Conservation (phyloP, 495 filamentous ascomycete genomes). For the Tirmania nivea region DNA sequence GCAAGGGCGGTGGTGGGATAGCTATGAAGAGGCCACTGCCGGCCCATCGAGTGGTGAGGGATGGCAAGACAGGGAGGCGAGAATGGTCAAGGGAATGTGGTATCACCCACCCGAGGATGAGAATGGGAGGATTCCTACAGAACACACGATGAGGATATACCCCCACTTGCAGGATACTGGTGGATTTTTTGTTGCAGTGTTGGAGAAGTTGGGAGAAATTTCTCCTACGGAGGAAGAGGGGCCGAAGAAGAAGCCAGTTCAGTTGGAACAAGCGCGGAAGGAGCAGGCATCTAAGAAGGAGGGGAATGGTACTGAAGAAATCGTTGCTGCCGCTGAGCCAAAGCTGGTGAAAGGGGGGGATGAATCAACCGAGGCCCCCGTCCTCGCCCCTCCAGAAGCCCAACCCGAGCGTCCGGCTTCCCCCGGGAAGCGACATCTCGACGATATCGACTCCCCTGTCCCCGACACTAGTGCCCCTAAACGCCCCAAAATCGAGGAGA, state of each 20-base stretch:
- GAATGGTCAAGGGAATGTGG: slow-evolving; percentile 65
- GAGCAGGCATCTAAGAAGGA: slow-evolving; percentile 8
- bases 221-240: slow-evolving; percentile 51
- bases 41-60: slow-evolving; percentile 7
- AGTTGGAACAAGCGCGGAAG: background rate
- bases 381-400: slow-evolving; percentile 20
- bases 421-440: slow-evolving; percentile 20
- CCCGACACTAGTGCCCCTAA: slow-evolving; percentile 19
- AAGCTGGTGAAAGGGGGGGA: slow-evolving; percentile 19
- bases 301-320: slow-evolving; percentile 22
- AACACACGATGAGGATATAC: slow-evolving; percentile 82
- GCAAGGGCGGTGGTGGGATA: slow-evolving; percentile 47
- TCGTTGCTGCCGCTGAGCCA: slow-evolving; percentile 19
- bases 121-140: slow-evolving; percentile 43
- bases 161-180: slow-evolving; percentile 90
- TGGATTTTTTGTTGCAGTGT: slow-evolving; percentile 86
- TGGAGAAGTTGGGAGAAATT: slow-evolving; percentile 82
- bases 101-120: slow-evolving; percentile 35
- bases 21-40: slow-evolving; percentile 44
- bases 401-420: slow-evolving; percentile 22
- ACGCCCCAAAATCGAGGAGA: slow-evolving; percentile 1
- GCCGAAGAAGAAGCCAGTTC: slow-evolving; percentile 29
- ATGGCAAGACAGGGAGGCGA: slow-evolving; percentile 35
- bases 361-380: background rate
- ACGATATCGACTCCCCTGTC: slow-evolving; percentile 14